These are phyloP conservation scores for Meyerozyma elateridarum DNA, from an alignment of 1,139 yeast species.

Conservation along the genomic window DNA sequence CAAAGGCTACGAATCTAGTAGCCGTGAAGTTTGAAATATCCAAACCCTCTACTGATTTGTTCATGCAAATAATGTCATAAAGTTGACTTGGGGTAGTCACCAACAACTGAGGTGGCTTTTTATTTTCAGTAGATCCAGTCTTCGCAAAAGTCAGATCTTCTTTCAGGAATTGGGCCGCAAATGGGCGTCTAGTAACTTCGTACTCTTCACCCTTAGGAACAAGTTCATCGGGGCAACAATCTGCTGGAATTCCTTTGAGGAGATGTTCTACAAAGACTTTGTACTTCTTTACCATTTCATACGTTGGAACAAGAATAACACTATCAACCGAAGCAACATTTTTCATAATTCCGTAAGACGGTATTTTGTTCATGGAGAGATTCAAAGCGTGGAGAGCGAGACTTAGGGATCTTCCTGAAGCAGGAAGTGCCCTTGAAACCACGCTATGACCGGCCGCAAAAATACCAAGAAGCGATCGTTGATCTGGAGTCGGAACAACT, in stretches of 20 bases:
- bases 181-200: constrained; percentile 18
- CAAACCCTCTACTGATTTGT: constrained; percentile 1
- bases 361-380: constrained; percentile 18
- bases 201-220: constrained; percentile 9
- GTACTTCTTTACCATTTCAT: constrained; percentile 20
- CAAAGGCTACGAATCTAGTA: constrained; percentile 19
- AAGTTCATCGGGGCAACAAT: constrained; percentile 23
- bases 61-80: constrained; percentile 5
- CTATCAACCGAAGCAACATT: constrained; percentile 13
- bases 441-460: constrained; percentile 18
- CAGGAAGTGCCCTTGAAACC: constrained; percentile 15
- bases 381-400: constrained; percentile 22
- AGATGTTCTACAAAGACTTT: constrained; percentile 12
- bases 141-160: constrained; percentile 5
- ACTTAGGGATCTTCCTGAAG: constrained; percentile 25
- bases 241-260: constrained; percentile 16
- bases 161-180: constrained; percentile 16
- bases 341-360: constrained; percentile 15
- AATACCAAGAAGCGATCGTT: constrained; percentile 18
- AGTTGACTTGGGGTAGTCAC: constrained; percentile 18
- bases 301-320: constrained; percentile 27
- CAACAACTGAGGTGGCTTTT: constrained; percentile 20
- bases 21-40: constrained; percentile 9
- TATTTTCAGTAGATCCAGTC: constrained; percentile 5
- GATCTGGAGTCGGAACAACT: constrained; percentile 21